A percentile compares a stretch with the other conserved stretches of the same genome.
Conservation (phyloP, 2,329 filamentous ascomycete genomes). For the Ophiocordyceps sinensis region DNA sequence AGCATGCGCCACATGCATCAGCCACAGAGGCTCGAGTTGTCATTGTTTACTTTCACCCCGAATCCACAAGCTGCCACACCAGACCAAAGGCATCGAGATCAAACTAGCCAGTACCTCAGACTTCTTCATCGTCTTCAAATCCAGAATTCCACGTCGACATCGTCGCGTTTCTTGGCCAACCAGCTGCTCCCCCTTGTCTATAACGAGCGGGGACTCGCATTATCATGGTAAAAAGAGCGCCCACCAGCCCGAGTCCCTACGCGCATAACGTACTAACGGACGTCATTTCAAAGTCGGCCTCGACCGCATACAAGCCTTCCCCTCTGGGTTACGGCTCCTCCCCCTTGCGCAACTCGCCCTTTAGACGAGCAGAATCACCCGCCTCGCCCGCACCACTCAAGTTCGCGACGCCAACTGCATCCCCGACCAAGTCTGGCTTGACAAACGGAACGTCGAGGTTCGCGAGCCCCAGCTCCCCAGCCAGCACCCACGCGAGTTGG, state of each 20-base stretch:
- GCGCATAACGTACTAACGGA: conserved; percentile 12
- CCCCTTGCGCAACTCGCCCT: conserved; percentile 44
- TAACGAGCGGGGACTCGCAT: background rate
- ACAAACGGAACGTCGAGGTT: conserved; percentile 14
- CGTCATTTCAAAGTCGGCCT: conserved; percentile 34
- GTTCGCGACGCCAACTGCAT: conserved; percentile 48
- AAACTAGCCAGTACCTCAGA: background rate
- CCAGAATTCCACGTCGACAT: conserved; percentile 1
- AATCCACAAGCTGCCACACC: too few relatives aligned
- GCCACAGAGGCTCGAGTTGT: conserved; percentile 6
- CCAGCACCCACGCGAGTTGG: conserved; percentile 21
- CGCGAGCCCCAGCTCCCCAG: conserved; percentile 26
- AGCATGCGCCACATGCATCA: conserved; percentile 4
- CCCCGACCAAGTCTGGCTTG: conserved; percentile 35
- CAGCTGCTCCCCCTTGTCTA: conserved; percentile 1
- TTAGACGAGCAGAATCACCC: conserved; percentile 46
- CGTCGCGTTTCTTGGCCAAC: conserved; percentile 9
- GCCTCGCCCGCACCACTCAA: conserved; percentile 52
- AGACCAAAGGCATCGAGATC: too few relatives aligned
- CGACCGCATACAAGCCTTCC: conserved; percentile 52
- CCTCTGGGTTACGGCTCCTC: conserved; percentile 57
- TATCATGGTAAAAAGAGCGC: conserved; percentile 15
- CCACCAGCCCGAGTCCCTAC: conserved; percentile 8
- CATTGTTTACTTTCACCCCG: too few relatives aligned
- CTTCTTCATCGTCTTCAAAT: background rate